Evolutionary conservation across 306 rosid species (phyloP), one percentile per base, ranked within the genome.

Genomic region (Quercus cerris): DNA sequence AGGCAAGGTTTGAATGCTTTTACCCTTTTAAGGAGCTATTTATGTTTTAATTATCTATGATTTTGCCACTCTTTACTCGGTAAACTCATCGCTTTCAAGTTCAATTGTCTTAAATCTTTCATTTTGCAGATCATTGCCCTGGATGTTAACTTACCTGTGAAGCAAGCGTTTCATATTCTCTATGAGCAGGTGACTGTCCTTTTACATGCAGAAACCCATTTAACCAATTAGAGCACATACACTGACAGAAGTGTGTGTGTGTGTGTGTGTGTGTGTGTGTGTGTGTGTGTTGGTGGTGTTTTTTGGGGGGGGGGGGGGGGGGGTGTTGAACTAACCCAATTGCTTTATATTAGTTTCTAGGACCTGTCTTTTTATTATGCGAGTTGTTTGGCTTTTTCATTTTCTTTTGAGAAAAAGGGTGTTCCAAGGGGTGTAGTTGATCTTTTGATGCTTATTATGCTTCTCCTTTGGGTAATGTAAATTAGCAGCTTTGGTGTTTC

Each of bases 111-210:
- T n/a, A 68, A 68, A 61, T 74, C 54, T 59, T 73, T 83, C 72
- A 77, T 41, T 77, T 58, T 73, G 68, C 87, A 94, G 98, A 89
- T 91, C 54, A 58, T 90, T 73, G 92, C 94, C 71, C 84, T 94
- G 83, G 98, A 94, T 86, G 73, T 90, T 44, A 85, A 78, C 70
- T 83, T 94, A 78, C 97, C 98, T 1, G 92, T 91, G 75, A 94
- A 94, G 88, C 92, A 94, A 81, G 97, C 98, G 76, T 94, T 94
- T 83, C 94, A 94, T 85, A 79, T 91, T 74, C 89, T 94, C 23
- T 80, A 86, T 61, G 98, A 91, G 68, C 94, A 94, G 95, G 98
- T 93, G 80, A 87, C 76, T 70, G 57, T 55, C 77, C 75, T 62
- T 18, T 49, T 13, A 49, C 54, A 74, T 18, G 57, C 74, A 22